Percentiles rank a stretch among this genome's conserved stretches.
These are phyloP conservation scores for Populus nigra DNA, from an alignment of 345 rosid genomes.

Conservation along the genomic window DNA sequence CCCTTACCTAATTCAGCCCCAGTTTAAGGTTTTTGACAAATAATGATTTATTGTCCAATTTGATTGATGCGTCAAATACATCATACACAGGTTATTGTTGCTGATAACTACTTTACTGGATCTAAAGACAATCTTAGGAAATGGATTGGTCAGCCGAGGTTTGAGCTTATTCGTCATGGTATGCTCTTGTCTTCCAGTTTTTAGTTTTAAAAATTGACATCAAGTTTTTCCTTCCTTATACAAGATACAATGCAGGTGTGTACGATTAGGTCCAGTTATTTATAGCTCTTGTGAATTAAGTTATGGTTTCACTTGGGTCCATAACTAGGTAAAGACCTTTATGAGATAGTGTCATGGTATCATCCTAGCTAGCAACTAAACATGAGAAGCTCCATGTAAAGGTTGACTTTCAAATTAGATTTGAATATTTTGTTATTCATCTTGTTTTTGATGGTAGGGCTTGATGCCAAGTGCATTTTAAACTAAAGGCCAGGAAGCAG, in stretches of 20 bases:
- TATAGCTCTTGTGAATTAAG: neutral
- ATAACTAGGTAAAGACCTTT: neutral
- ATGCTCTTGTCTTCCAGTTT: slow-evolving; percentile 19
- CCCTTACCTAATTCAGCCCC: neutral
- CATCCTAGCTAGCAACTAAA: neutral
- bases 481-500: neutral
- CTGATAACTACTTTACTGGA: slow-evolving; percentile 91
- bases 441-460: neutral
- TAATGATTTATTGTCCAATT: neutral
- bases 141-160: slow-evolving; percentile 95
- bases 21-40: no score
- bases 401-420: neutral
- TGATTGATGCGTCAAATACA: slow-evolving; percentile 1
- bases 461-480: no score
- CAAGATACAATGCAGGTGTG: neutral
- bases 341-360: neutral
- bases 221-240: neutral
- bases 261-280: neutral
- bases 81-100: slow-evolving; percentile 67
- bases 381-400: no score
- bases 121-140: slow-evolving; percentile 79
- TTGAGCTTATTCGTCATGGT: slow-evolving; percentile 98
- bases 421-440: neutral
- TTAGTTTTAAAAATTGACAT: neutral
- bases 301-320: neutral